A percentile compares a stretch with the other conserved stretches of the same genome.
Evolutionary conservation across 495 filamentous ascomycete species (phyloP).

Genomic region (Durotheca rogersii): DNA sequence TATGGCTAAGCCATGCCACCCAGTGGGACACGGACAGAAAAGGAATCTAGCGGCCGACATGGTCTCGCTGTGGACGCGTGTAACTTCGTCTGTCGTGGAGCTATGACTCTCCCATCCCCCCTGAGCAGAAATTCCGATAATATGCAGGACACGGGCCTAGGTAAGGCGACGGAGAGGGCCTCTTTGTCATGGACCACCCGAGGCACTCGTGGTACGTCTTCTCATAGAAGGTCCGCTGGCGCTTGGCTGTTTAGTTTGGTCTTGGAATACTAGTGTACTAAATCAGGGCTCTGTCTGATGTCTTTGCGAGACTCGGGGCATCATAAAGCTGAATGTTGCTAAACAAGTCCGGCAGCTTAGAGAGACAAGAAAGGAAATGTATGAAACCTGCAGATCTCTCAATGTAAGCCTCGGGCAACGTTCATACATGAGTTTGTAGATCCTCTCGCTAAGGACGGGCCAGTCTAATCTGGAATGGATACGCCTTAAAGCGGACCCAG

Average conservation of each 20-base stretch:
- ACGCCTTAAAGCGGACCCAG: constrained; percentile 12
- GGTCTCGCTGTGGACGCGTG: constrained; percentile 9
- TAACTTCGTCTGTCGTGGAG: constrained; percentile 20
- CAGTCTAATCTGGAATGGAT: no score
- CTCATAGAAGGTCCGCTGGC: no score
- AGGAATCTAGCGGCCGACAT: constrained; percentile 8
- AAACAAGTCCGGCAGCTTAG: no score
- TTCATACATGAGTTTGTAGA: no score
- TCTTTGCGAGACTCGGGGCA: not conserved
- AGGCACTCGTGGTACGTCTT: not conserved
- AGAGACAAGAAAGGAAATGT: no score
- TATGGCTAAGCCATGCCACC: not conserved
- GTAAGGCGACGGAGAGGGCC: constrained; percentile 1
- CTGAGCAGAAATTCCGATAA: constrained; percentile 13
- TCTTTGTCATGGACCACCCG: constrained; percentile 1
- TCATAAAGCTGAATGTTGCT: not conserved
- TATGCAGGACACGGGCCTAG: constrained; percentile 1
- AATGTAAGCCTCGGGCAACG: not conserved
- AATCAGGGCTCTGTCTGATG: no score
- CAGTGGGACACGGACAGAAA: constrained; percentile 14
- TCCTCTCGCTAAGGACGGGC: no score
- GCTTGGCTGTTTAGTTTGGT: no score
- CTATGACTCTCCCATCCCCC: constrained; percentile 10
- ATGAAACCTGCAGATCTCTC: not conserved
- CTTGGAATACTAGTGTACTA: no score